Conservation (phyloP, 2,329 filamentous ascomycete species). For the Pestalotiopsis sp. region DNA sequence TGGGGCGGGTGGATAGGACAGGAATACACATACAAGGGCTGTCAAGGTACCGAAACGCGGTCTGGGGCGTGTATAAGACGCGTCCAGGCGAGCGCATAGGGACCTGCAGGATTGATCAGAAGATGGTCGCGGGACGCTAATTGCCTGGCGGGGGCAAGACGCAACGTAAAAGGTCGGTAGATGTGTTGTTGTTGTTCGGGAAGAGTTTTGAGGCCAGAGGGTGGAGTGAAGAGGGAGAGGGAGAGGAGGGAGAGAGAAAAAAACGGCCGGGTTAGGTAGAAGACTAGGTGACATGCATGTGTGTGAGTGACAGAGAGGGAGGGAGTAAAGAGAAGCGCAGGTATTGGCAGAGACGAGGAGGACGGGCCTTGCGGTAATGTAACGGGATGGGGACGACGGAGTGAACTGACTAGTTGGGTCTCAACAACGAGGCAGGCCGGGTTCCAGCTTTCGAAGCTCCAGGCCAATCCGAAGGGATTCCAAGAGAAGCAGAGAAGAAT, state of each 20-base stretch:
- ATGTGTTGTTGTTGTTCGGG: constrained; percentile 7
- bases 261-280: constrained; percentile 10
- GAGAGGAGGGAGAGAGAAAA: constrained; percentile 12
- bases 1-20: background rate
- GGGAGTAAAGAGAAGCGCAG: background rate
- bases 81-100: constrained; percentile 11
- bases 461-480: background rate
- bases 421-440: background rate
- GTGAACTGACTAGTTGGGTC: background rate
- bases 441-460: background rate
- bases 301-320: background rate
- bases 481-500: background rate
- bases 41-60: constrained; percentile 10
- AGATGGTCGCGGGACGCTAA: constrained; percentile 14
- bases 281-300: background rate
- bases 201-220: constrained; percentile 10
- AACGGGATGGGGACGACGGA: background rate
- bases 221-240: constrained; percentile 11
- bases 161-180: background rate
- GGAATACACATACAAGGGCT: background rate
- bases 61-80: constrained; percentile 10
- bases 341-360: background rate
- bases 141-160: background rate
- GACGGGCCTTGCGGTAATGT: background rate
- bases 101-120: constrained; percentile 12